Evolutionary conservation across 805 yeast species (phyloP), one percentile per base, ranked within the genome.

Genomic region (Gaillardinia entomophila): DNA sequence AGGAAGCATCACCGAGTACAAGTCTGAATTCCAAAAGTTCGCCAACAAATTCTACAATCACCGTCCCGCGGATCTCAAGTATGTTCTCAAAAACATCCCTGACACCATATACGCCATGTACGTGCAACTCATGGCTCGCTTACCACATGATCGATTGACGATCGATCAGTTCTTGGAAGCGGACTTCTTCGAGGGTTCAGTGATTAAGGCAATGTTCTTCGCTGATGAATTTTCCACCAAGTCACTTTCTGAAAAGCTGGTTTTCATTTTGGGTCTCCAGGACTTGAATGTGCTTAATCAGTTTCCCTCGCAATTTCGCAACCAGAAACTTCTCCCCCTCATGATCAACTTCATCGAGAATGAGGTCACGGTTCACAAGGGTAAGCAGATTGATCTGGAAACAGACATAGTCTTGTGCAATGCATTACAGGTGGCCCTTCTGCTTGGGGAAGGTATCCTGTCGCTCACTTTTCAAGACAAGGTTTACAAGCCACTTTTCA

Each of bases 201-300:
- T 88, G 31, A 77, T 90, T 32, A 81, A 82, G 48, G 80, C 94
- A 3, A 69, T 90, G 64, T 77, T 81, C 53, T 80, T 82, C 45
- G 56, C 90, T 28, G 97, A 90, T 49, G 92, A 84, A 35, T 79
- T 85, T 40, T 76, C 88, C 7, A 83, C 95, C 1, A 81, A 83
- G 44, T 61, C 79, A 2, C 62, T 66, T 5, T 70, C 69, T 12
- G 97, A 90, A 36, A 82, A 81, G 46, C 53, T 73, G 16, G 63
- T 76, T 1, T 87, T 87, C 49, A 65, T 89, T 42, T 71, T 72
- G 33, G 87, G 87, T 1, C 63, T 90, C 33, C 55, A 73, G n/a
- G 48, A 33, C 10, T 38, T 31, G 3, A 39, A 42, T 13, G 41
- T 66, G 15, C 43, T 66, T 14, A 36, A 42, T 5, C 58, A 53